Evolutionary conservation across 257 asterid genomes (phyloP).

Genomic region (Nicotiana tomentosiformis): DNA sequence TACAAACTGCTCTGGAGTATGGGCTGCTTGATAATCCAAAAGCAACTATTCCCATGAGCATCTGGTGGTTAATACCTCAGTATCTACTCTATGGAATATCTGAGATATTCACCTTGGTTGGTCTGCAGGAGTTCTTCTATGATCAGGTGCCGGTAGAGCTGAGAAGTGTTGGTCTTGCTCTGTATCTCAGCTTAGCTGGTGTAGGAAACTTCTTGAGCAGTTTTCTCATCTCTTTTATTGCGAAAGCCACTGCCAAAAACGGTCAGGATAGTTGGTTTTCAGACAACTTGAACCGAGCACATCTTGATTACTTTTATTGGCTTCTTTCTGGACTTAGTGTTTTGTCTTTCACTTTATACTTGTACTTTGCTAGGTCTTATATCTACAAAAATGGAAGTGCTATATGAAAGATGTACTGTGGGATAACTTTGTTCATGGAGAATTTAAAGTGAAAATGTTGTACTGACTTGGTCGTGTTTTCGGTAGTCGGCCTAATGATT

Average conservation of each 20-base stretch:
- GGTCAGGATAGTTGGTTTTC: constrained; percentile 16
- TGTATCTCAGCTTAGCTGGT: constrained; percentile 26
- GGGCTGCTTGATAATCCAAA: constrained; percentile 19
- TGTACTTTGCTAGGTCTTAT: constrained; percentile 7
- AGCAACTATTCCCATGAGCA: constrained; percentile 22
- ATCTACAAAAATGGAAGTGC: constrained; percentile 1
- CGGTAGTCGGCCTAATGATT: too few species aligned
- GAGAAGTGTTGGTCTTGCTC: constrained; percentile 26
- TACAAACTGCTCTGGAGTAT: constrained; percentile 15
- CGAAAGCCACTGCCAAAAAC: background rate
- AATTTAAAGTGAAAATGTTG: too few species aligned
- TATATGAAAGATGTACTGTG: background rate
- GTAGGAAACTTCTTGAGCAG: constrained; percentile 25
- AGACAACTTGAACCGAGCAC: constrained; percentile 18
- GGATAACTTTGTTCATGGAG: too few species aligned
- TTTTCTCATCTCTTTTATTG: constrained; percentile 18
- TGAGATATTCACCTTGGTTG: constrained; percentile 18
- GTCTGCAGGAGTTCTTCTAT: constrained; percentile 31
- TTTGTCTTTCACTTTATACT: background rate
- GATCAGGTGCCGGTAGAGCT: constrained; percentile 25
- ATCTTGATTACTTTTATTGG: constrained; percentile 21
- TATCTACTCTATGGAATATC: constrained; percentile 16
- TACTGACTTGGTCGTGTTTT: too few species aligned
- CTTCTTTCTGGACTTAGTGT: constrained; percentile 13
- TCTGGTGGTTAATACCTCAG: constrained; percentile 28